A percentile compares a stretch with the other conserved stretches of the same genome.
Conservation (phyloP, 2,329 filamentous ascomycete species). For the Alternaria metachromatica region DNA sequence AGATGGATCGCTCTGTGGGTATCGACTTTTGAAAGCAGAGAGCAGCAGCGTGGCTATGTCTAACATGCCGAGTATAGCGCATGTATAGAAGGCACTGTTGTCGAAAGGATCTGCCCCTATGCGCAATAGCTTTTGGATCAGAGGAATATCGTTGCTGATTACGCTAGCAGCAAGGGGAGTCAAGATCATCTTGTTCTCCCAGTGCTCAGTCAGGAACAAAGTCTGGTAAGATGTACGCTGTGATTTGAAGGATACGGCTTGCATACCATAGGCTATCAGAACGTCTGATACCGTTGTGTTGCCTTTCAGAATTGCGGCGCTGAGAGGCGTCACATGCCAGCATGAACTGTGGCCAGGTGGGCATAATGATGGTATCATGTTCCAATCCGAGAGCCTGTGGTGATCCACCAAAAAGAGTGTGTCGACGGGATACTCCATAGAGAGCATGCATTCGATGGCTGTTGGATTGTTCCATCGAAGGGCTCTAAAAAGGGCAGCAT, state of each 20-base stretch:
- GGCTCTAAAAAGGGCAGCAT: neutral
- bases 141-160: accelerated
- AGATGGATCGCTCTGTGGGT: neutral
- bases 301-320: neutral
- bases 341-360: no score
- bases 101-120: neutral
- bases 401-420: no score
- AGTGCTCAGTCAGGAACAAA: no score
- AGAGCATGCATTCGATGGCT: neutral
- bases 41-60: neutral
- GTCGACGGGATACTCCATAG: neutral
- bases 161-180: neutral
- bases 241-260: neutral
- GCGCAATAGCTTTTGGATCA: neutral
- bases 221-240: no score
- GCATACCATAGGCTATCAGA: neutral
- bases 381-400: no score
- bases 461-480: neutral
- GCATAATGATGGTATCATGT: no score
- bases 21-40: neutral
- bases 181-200: neutral
- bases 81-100: neutral
- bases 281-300: accelerated
- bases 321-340: neutral
- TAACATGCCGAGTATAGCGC: neutral